Evolutionary conservation across 306 rosid species (phyloP).

Genomic region (Luffa acutangula): DNA sequence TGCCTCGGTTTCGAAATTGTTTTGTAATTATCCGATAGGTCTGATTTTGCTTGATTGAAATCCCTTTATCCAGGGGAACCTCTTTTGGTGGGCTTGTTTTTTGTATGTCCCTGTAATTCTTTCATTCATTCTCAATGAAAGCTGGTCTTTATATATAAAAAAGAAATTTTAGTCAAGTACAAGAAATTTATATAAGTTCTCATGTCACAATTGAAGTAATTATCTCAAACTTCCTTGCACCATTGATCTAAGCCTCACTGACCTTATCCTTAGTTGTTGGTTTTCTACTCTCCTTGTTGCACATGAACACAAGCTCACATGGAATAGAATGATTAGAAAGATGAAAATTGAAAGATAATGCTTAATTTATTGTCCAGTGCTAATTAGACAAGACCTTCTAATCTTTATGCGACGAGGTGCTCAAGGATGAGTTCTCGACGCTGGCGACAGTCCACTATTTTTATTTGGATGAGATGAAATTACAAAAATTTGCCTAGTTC

Average conservation of each 20-base stretch:
- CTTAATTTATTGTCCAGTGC: background rate
- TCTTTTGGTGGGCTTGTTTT: too few relatives aligned
- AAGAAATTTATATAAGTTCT: background rate
- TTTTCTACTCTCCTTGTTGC: background rate
- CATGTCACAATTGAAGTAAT: background rate
- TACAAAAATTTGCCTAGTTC: background rate
- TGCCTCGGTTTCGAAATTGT: too few relatives aligned
- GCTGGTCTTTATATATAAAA: too few relatives aligned
- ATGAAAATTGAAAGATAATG: background rate
- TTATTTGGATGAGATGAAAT: background rate
- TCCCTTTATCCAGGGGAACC: too few relatives aligned
- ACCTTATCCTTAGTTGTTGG: background rate
- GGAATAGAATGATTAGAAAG: background rate
- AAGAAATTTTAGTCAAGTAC: background rate
- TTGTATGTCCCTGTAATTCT: too few relatives aligned
- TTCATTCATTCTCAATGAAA: too few relatives aligned
- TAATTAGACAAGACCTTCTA: background rate
- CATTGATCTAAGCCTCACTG: background rate
- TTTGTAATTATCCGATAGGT: too few relatives aligned
- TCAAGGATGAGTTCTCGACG: background rate
- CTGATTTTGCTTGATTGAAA: too few relatives aligned
- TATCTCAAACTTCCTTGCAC: background rate
- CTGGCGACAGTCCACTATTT: background rate
- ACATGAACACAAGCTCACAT: background rate
- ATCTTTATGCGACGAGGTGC: background rate